Evolutionary conservation across 148 eudicot species (phyloP).

Genomic region (Arbutus unedo): DNA sequence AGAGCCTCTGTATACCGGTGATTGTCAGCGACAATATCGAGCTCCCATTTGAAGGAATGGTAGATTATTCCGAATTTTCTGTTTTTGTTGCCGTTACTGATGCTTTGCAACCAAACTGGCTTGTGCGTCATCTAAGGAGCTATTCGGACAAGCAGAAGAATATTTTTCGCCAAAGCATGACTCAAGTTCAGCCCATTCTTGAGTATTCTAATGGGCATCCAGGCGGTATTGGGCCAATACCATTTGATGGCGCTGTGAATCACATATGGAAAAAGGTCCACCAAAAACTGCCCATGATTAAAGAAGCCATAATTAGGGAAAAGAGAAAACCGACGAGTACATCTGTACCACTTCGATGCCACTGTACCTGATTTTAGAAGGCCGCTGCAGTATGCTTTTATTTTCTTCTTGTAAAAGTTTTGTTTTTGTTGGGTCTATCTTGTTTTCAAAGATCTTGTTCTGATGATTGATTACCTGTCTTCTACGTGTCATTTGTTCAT

Average conservation of each 20-base stretch:
- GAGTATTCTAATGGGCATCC: conserved; percentile 66
- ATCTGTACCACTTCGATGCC: conserved; percentile 81
- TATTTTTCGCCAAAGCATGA: conserved; percentile 59
- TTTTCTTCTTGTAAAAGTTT: neutral
- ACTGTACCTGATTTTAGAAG: conserved; percentile 59
- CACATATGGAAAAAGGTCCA: conserved; percentile 81
- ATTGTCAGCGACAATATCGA: conserved; percentile 77
- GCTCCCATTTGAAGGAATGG: conserved; percentile 89
- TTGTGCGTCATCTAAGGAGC: conserved; percentile 60
- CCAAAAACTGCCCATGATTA: conserved; percentile 73
- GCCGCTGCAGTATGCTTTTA: neutral
- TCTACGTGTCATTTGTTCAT: neutral
- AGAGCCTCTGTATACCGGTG: conserved; percentile 93
- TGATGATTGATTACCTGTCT: neutral
- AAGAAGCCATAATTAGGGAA: conserved; percentile 71
- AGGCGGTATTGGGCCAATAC: conserved; percentile 80
- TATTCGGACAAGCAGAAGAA: conserved; percentile 50
- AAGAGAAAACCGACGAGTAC: conserved; percentile 76
- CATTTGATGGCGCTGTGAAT: conserved; percentile 78
- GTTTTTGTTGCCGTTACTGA: conserved; percentile 64
- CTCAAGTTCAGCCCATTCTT: conserved; percentile 61
- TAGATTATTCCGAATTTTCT: conserved; percentile 85
- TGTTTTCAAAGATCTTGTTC: neutral
- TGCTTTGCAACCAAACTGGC: conserved; percentile 83
- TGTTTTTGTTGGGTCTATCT: neutral